Evolutionary conservation across 1,284 basidiomycete genomes (phyloP), one percentile per base, ranked within the genome.

Genomic region (Crepidotus sp.): DNA sequence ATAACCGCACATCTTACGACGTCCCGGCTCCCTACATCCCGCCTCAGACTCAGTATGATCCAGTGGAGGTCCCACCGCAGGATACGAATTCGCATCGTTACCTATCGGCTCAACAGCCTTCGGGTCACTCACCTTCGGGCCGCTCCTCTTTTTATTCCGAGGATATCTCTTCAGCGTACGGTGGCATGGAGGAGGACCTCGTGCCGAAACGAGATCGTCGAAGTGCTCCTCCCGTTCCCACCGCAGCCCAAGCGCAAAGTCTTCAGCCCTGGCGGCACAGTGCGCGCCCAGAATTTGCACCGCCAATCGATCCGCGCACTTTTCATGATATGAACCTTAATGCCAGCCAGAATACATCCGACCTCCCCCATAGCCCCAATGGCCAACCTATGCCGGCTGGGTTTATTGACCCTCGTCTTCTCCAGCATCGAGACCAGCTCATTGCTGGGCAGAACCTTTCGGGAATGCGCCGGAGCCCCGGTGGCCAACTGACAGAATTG

Each of bases 21-120:
- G 3, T 9, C 15, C 31, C 17, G 18, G 9, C 33, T 10, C 18
- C 36, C 21, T 29, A 19, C 31, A 41, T 43, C 18, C 42, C 37
- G 8, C 39, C 40, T 18, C 40, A 42, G 14, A 39, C 37, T 1
- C 38, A 51, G 24, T 51, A 47, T 29, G 45, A 47, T 35, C 46
- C 47, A 4, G 15, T 49, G 21, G 43, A 44, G 10, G 9, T 19
- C 9, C 24, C 18, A 3, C 26, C 30, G 3, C 26, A 34, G 18
- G 24, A 31, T 7, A 25, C 17, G 31, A 36, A 49, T 22, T 17
- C 32, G 7, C 36, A 40, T 27, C 21, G 42, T 46, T 11, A 36
- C 21, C 13, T 18, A 6, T n/a, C 21, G 10, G 29, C 19, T 25
- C 30, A 9, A 21, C n/a, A 18, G 18, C 36, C 36, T 15, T 8